Evolutionary conservation across 306 rosid species (phyloP).

Genomic region (Abrus pulchellus): DNA sequence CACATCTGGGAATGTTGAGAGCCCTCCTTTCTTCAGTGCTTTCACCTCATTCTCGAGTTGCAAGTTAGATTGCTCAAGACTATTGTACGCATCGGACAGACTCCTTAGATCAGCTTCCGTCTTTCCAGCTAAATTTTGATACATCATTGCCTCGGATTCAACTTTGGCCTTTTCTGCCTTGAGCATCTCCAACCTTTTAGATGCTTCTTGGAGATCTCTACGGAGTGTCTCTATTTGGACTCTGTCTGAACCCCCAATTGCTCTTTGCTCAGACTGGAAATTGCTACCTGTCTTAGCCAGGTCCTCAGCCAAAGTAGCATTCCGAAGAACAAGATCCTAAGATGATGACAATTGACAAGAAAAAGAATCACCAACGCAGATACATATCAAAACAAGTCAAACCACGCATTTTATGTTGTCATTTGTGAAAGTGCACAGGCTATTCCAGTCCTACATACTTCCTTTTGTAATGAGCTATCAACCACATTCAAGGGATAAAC

Average conservation of each 20-base stretch:
- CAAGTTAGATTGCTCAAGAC: slow-evolving; percentile 85
- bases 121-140: slow-evolving; percentile 81
- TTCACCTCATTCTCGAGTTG: slow-evolving; percentile 81
- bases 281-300: slow-evolving; percentile 67
- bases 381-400: slow-evolving; percentile 23
- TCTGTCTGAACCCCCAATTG: slow-evolving; percentile 68
- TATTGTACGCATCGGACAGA: slow-evolving; percentile 93
- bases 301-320: slow-evolving; percentile 88
- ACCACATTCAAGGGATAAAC: slow-evolving; percentile 2
- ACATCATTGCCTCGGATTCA: slow-evolving; percentile 76
- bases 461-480: slow-evolving; percentile 24
- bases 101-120: slow-evolving; percentile 90
- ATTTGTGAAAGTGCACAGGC: slow-evolving; percentile 18
- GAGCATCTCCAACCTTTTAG: slow-evolving; percentile 74
- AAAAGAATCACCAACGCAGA: slow-evolving; percentile 37
- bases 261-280: slow-evolving; percentile 67
- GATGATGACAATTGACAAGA: background rate
- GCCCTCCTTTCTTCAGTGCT: slow-evolving; percentile 62
- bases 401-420: slow-evolving; percentile 8
- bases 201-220: slow-evolving; percentile 83
- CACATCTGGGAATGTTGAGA: slow-evolving; percentile 61
- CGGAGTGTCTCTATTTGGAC: slow-evolving; percentile 77
- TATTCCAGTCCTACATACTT: slow-evolving; percentile 17
- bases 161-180: slow-evolving; percentile 78
- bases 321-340: slow-evolving; percentile 84